These are phyloP conservation scores for Parastagonospora nodorum DNA, from an alignment of 2,329 filamentous ascomycete genomes.

Conservation along the genomic window DNA sequence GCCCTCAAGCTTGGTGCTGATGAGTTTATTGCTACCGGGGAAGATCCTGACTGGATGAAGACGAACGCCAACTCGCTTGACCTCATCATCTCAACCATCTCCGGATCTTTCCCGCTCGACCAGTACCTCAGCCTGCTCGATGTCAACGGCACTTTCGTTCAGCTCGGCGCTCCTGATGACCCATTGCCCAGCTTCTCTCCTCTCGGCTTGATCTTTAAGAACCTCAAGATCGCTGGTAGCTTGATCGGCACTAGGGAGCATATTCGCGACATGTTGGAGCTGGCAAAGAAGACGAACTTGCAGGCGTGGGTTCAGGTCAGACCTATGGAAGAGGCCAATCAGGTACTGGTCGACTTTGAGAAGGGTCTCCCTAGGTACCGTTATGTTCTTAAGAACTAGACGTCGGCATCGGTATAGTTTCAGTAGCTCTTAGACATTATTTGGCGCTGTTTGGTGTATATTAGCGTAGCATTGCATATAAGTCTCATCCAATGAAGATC, in stretches of 20 bases:
- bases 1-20: constrained; percentile 64
- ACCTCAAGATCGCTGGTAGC: constrained; percentile 66
- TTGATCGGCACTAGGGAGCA: constrained; percentile 67
- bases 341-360: constrained; percentile 46
- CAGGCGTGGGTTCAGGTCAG: constrained; percentile 50
- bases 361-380: constrained; percentile 51
- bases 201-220: constrained; percentile 58
- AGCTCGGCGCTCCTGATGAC: constrained; percentile 70
- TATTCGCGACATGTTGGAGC: constrained; percentile 58
- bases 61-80: constrained; percentile 60
- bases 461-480: no score
- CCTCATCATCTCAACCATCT: constrained; percentile 64
- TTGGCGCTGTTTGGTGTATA: no score
- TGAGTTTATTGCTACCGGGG: constrained; percentile 64
- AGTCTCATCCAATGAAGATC: no score
- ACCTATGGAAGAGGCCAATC: constrained; percentile 45
- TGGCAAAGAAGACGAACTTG: constrained; percentile 47
- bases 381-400: constrained; percentile 43
- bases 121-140: constrained; percentile 66
- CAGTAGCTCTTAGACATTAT: no score
- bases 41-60: constrained; percentile 64
- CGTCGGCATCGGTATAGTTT: no score
- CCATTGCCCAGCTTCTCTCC: constrained; percentile 58
- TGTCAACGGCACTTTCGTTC: constrained; percentile 65
- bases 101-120: constrained; percentile 60